Evolutionary conservation across 306 rosid species (phyloP), one percentile per base, ranked within the genome.

Genomic region (Dryas alaskensis): DNA sequence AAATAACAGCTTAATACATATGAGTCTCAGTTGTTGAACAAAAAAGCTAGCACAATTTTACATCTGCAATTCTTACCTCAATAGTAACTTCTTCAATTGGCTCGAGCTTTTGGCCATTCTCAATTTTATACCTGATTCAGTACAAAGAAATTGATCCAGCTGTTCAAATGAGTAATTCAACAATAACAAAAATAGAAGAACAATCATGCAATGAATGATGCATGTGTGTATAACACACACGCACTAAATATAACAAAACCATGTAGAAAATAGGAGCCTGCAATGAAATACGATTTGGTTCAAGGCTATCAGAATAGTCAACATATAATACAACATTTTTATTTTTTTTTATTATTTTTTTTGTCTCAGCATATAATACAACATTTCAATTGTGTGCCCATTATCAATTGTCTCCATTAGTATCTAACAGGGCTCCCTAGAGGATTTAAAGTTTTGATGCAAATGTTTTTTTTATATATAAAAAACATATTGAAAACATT

Each of bases 81-180:
- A 92, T 87, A 13, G 95, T 91, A 73, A 94, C 97, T 87, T 94
- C 99, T 83, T 94, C 97, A 66, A 94, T 78, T 59, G 99, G 99
- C 86, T 94, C 99, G 74, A 92, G 95, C 84, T 83, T 94, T 75
- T 78, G 77, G 76, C 90, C 79, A 12, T 78, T 84, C 80, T 89
- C 99, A 52, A 73, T 86, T 84, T 94, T 92, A 78, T 94, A 94
- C 99, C 99, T 94, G 82, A 82, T 80, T 69, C 70, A 81, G 75
- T 16, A 78, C 54, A 57, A 60, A 51, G 31, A 65, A 47, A 49
- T 45, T 39, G 50, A 13, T 16, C 54, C 73, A 67, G 66, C 49
- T 59, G 42, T 59, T 69, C 37, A 74, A 65, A 78, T 10, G 70
- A 53, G 22, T 73, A 61, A 19, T 69, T 58, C 27, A 65, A 64